A percentile compares a stretch with the other conserved stretches of the same genome.
These are phyloP conservation scores for Pleurozium schreberi DNA, from an alignment of 225 moss, liverwort and hornwort genomes.

Conservation along the genomic window DNA sequence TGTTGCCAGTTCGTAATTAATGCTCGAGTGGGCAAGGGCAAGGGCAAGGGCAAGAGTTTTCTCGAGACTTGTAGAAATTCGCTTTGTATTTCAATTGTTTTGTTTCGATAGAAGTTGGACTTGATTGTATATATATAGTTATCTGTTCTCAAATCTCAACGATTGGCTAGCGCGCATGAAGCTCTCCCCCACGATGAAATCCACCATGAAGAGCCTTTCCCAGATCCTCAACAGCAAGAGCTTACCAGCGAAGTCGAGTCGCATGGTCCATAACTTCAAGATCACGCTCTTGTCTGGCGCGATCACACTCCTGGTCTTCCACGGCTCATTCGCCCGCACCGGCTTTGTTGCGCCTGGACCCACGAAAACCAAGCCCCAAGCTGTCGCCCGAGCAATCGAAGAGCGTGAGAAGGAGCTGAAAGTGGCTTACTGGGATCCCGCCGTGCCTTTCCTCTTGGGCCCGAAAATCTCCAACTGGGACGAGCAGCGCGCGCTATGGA, in stretches of 20 bases:
- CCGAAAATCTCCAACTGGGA: slow-evolving; percentile 19
- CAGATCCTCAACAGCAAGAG: background rate
- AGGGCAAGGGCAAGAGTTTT: background rate
- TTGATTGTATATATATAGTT: no score
- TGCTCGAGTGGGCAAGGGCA: no score
- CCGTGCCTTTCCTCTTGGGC: background rate
- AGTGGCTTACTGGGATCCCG: slow-evolving; percentile 1
- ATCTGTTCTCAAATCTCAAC: background rate
- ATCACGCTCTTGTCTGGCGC: background rate
- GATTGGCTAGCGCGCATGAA: background rate
- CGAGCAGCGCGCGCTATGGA: slow-evolving; percentile 10
- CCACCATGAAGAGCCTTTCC: background rate
- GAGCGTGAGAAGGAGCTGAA: background rate
- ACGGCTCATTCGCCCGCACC: background rate
- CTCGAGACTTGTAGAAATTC: background rate
- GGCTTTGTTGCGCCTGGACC: background rate
- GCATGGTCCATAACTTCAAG: background rate
- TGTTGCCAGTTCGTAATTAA: background rate
- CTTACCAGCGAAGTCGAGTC: background rate
- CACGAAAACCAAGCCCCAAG: background rate
- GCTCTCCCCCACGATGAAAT: background rate
- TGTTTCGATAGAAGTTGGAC: background rate
- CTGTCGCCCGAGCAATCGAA: background rate
- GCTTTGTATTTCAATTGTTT: no score
- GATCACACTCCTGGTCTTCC: background rate